Conservation (phyloP, 202 grass and related monocot genomes). For the Schoenoplectus tabernaemontani region DNA sequence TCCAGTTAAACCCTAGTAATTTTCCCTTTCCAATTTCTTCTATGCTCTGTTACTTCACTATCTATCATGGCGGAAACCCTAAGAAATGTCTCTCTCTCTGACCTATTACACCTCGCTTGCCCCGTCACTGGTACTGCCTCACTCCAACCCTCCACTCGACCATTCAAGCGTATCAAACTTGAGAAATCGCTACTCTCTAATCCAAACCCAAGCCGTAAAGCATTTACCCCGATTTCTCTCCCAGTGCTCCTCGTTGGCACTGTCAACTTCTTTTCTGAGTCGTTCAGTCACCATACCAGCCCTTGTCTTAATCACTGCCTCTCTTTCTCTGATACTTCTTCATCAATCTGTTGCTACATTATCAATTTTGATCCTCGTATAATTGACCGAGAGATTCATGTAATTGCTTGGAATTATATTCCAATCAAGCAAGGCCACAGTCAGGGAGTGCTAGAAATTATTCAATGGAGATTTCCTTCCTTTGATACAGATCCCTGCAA, state of each 20-base stretch:
- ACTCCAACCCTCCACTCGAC: constrained; percentile 16
- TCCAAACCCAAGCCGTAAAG: constrained; percentile 19
- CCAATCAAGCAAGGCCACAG: constrained; percentile 27
- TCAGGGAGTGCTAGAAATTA: constrained; percentile 61
- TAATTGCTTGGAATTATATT: constrained; percentile 81
- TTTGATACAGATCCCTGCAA: background rate
- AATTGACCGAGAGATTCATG: constrained; percentile 41
- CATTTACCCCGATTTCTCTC: constrained; percentile 39
- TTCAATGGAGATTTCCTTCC: constrained; percentile 49
- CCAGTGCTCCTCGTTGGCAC: constrained; percentile 50
- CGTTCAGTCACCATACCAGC: background rate
- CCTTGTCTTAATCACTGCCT: constrained; percentile 52
- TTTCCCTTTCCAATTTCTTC: background rate
- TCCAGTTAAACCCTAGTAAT: constrained; percentile 4
- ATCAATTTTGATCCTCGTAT: constrained; percentile 45
- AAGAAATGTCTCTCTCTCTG: constrained; percentile 34
- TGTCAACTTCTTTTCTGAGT: constrained; percentile 29
- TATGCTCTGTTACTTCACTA: constrained; percentile 12
- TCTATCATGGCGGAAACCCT: background rate
- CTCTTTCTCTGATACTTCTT: constrained; percentile 37
- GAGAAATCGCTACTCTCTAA: background rate
- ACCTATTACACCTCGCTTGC: constrained; percentile 38
- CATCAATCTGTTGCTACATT: constrained; percentile 60
- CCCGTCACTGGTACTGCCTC: constrained; percentile 49
- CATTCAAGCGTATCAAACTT: constrained; percentile 38